Conservation (phyloP, 805 yeast genomes). For the Candida maltosa region DNA sequence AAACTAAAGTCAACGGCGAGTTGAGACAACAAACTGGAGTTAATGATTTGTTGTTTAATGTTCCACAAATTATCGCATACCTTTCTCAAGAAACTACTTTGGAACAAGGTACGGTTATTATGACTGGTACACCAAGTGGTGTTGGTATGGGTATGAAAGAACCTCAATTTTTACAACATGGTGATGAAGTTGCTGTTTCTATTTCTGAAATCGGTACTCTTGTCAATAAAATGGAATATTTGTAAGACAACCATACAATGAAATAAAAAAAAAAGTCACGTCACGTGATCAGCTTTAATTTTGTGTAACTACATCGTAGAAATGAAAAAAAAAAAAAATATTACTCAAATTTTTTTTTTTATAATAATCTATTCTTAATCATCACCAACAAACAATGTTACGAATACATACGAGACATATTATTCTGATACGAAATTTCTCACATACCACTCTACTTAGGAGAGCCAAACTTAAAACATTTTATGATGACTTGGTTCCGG, state of each 20-base stretch:
- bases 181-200: constrained; percentile 8
- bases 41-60: constrained; percentile 80
- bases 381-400: no score
- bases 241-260: neutral
- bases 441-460: no score
- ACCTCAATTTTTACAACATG: constrained; percentile 8
- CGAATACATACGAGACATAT: no score
- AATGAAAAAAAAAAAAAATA: no score
- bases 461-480: no score
- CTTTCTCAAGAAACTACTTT: constrained; percentile 90
- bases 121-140: constrained; percentile 98
- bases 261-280: neutral
- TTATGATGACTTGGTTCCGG: no score
- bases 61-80: constrained; percentile 73
- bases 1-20: constrained; percentile 67
- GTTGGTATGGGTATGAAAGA: constrained; percentile 61
- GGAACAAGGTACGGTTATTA: constrained; percentile 83
- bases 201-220: constrained; percentile 10
- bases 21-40: constrained; percentile 73
- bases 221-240: constrained; percentile 7
- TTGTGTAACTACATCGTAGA: no score
- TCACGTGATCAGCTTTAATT: no score
- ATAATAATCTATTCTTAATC: no score
- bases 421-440: no score
- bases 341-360: no score